Base-by-base conservation (phyloP, 805 yeast species). In the Scheffersomyces spartinae region DNA sequence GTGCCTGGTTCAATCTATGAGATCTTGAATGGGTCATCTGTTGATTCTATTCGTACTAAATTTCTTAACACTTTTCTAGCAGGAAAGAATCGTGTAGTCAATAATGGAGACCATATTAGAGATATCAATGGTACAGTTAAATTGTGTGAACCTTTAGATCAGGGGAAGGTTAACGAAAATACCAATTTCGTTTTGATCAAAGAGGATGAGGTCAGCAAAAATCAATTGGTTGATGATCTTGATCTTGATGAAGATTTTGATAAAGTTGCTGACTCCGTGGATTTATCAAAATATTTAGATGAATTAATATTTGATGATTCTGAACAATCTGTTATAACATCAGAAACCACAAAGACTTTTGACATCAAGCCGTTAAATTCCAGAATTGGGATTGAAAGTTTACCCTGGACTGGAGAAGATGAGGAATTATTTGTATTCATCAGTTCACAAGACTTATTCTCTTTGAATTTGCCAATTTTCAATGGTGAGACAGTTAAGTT, bases 91-190 rank as follows among this genome's bases (percentile, higher is more conserved):
- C 38, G 45, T 3, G 44, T 58, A 9, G 49, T 54, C 13, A 49
- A 59, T 16, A 64, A 57, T 23, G 68, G 64, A 13, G 71, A 65
- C 32, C 26, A 38, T 6, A 47, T 68, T 2, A 47, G 68, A 11
- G 46, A 44, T 4, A 39, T 71, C 11, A 62, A 64, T 33, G 79
- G 79, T 12, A 39, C 41, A 5, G 63, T 82, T 3, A 38, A 68
- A 3, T 61, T 74, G 13, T 71, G 84, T 43, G 93, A 81, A 37
- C 94, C 94, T 0, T 61, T 71, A 2, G 70, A 66, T 21, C 93
- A 81, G 43, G 94, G 94, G 1, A 35, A 45, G 5, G 39, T 78
- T 1, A 45, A 52, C 12, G 29, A 35, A 2, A 45, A 49, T 2
- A 74, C 88, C 0, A 55, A 55, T n/a, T 49, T 82, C 3, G 64